Evolutionary conservation across 352 stramenopile genomes (phyloP).

Genomic region (Phytophthora pseudosyringae): DNA sequence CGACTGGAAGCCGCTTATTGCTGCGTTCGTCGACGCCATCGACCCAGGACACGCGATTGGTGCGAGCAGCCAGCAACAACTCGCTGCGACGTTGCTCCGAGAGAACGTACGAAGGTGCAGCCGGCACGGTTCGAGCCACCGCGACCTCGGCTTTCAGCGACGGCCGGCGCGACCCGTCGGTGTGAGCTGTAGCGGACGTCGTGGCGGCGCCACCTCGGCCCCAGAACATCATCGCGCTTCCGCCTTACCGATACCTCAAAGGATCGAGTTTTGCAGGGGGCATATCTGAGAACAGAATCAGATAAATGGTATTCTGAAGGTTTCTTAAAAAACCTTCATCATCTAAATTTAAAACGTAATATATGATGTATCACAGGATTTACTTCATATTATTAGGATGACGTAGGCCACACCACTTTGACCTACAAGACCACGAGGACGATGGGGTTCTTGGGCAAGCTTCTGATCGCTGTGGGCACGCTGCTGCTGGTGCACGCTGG

Average conservation of each 20-base stretch:
- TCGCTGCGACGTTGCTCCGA: conserved; percentile 76
- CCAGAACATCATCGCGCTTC: conserved; percentile 49
- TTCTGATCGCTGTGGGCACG: conserved; percentile 70
- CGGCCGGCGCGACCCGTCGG: not conserved
- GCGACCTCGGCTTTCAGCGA: conserved; percentile 14
- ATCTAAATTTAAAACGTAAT: too few relatives aligned
- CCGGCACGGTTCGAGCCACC: conserved; percentile 14
- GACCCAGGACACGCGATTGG: conserved; percentile 76
- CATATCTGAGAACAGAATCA: not conserved
- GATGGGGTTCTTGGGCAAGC: conserved; percentile 71
- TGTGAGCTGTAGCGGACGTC: conserved; percentile 10
- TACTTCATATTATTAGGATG: not conserved
- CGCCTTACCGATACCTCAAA: conserved; percentile 13
- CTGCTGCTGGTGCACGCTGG: conserved; percentile 76
- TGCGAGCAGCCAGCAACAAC: conserved; percentile 72
- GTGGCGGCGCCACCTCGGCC: conserved; percentile 22
- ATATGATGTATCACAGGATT: not conserved
- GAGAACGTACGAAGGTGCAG: conserved; percentile 54
- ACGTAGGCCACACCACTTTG: not conserved
- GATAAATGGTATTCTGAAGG: not conserved
- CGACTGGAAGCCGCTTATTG: not conserved
- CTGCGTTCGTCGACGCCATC: conserved; percentile 49
- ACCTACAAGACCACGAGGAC: not conserved
- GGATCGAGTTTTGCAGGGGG: conserved; percentile 19
- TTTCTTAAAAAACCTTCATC: too few relatives aligned